phyloP scores from a whole-genome alignment of 257 asterid genomes.

The Penstemon davidsonii region DNA sequence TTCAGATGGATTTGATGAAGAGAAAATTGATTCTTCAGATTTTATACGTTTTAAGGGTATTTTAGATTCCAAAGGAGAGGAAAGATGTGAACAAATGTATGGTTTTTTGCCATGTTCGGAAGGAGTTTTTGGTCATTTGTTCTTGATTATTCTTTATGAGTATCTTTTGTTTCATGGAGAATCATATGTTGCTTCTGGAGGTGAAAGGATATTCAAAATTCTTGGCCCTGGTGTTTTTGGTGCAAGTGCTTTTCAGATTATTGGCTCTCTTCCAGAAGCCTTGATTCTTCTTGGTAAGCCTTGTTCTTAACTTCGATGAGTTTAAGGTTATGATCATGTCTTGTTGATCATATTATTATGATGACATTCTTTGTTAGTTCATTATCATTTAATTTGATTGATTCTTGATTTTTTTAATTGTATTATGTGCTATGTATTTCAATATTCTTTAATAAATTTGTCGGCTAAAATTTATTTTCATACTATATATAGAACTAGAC shows the following conservation, averaged over 20 bases:
- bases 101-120: conserved; percentile 47
- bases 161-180: conserved; percentile 44
- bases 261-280: no score
- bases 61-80: conserved; percentile 6
- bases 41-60: conserved; percentile 18
- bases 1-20: conserved; percentile 25
- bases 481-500: no score
- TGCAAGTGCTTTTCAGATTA: conserved; percentile 26
- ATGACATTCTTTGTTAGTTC: no score
- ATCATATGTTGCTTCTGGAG: conserved; percentile 39
- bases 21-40: background rate
- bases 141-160: conserved; percentile 43
- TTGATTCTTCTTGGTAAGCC: conserved; percentile 45
- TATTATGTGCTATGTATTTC: no score
- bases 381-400: no score
- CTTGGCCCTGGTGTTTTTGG: conserved; percentile 57
- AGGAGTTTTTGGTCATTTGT: conserved; percentile 36
- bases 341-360: no score
- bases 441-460: no score
- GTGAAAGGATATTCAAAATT: conserved; percentile 44
- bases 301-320: no score
- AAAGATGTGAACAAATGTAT: conserved; percentile 40
- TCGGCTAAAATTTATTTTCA: no score
- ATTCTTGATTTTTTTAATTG: no score
- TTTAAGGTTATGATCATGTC: no score